phyloP scores from a whole-genome alignment of 805 yeast species.

The Limtongozyma cylindracea region DNA sequence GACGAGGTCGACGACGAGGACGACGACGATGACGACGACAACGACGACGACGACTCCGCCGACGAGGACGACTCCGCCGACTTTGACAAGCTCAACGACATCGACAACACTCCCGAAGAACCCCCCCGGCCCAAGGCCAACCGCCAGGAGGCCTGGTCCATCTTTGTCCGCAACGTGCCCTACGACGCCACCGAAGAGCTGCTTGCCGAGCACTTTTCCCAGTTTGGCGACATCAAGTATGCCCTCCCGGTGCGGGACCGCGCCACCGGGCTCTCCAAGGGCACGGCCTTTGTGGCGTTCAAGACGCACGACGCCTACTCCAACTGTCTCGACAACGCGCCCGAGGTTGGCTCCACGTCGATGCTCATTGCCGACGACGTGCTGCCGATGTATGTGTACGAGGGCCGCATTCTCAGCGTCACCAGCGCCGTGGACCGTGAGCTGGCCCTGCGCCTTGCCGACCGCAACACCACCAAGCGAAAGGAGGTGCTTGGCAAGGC shows the following conservation, averaged over 20 bases:
- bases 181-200: conserved; percentile 77
- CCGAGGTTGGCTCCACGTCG: conserved; percentile 33
- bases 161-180: conserved; percentile 84
- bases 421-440: conserved; percentile 72
- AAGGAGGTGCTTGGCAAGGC: conserved; percentile 59
- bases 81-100: conserved; percentile 2
- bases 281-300: conserved; percentile 91
- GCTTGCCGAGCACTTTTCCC: conserved; percentile 49
- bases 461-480: conserved; percentile 47
- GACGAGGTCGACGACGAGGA: conserved; percentile 7
- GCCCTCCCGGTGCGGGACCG: conserved; percentile 86
- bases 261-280: conserved; percentile 67
- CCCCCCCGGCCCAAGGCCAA: conserved; percentile 16
- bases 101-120: conserved; percentile 8
- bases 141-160: conserved; percentile 41
- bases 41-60: conserved; percentile 4
- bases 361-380: conserved; percentile 82
- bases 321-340: conserved; percentile 56
- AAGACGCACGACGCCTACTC: conserved; percentile 29
- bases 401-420: conserved; percentile 74
- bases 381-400: conserved; percentile 67
- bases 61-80: conserved; percentile 8
- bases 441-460: conserved; percentile 52
- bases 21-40: conserved; percentile 9
- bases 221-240: conserved; percentile 73